phyloP scores from a whole-genome alignment of 2,329 filamentous ascomycete species.

The Monilinia polystroma region DNA sequence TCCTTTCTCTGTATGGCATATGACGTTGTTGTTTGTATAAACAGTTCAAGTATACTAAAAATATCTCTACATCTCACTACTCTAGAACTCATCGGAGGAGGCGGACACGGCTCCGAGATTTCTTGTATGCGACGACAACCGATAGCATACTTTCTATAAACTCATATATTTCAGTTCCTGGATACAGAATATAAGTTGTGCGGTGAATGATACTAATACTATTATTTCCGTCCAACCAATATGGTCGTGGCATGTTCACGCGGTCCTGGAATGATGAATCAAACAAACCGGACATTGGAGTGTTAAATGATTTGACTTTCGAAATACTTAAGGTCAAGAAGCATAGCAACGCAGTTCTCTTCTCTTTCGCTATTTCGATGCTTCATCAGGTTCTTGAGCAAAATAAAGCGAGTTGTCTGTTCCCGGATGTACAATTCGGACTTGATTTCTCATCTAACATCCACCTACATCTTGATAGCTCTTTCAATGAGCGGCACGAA shows the following conservation, averaged over 20 bases:
- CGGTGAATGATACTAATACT: not conserved
- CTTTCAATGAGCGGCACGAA: not conserved
- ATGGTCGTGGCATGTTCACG: not conserved
- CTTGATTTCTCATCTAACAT: not conserved
- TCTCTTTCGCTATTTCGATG: not conserved
- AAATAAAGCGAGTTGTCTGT: not conserved
- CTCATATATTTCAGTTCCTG: not conserved
- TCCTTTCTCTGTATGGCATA: not conserved
- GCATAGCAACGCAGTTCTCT: not conserved
- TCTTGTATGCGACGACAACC: not conserved
- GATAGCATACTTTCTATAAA: not conserved
- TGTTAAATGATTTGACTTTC: not conserved
- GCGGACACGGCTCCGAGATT: slow-evolving; percentile 12
- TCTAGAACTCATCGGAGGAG: not conserved
- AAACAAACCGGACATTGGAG: not conserved
- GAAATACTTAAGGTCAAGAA: not conserved
- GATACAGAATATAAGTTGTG: not conserved
- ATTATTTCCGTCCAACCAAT: not conserved
- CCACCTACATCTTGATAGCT: too few relatives aligned
- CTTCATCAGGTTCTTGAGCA: not conserved
- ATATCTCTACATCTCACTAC: too few relatives aligned
- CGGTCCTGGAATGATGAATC: not conserved
- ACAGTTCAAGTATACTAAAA: not conserved
- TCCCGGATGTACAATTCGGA: not conserved
- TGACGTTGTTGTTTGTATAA: not conserved